Base-by-base conservation (phyloP, 257 asterid species). In the Orobanche coerulescens region DNA sequence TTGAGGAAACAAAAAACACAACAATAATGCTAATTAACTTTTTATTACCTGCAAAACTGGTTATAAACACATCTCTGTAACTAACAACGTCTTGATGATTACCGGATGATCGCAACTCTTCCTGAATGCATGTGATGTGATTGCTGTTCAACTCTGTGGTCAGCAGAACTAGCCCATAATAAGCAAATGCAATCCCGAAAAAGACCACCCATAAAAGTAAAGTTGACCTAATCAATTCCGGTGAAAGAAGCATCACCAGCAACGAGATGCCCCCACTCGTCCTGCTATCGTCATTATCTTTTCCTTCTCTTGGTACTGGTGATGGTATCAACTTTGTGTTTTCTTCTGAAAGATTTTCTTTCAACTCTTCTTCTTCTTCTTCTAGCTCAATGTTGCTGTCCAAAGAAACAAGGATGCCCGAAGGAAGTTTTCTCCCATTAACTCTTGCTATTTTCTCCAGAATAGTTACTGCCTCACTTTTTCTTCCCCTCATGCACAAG, bases 151-250 rank as follows among this genome's bases (percentile, higher is more conserved):
- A 37, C 78, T 87, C 83, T 22, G 95, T 78, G 51, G 94, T 87
- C 73, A 87, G 88, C 79, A 84, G 77, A 73, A 87, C 76, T 26
- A 87, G 73, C 61, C 95, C 95, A 67, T 82, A 87, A 73, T 87
- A 87, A 26, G 94, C 73, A 66, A 87, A 87, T 26, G 90, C 86
- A 70, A 74, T 80, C 69, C 87, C 91, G 31, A 87, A 87, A 74
- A 73, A 82, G 16, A 87, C 79, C 76, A 82, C 13, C 95, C 95
- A 84, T 62, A 84, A 52, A 47, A 84, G 87, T 63, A 84, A 73
- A 44, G 88, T 84, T 46, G 88, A 82, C 58, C 74, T 82, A 54
- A 79, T 46, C 71, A 84, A 70, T 71, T 80, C 82, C n/a, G 79
- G 88, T 44, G 88, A 82, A 76, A 87, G 75, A 60, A 84, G 85